Evolutionary conservation across 1,139 yeast species (phyloP).

Genomic region (Kodamaea sp.): DNA sequence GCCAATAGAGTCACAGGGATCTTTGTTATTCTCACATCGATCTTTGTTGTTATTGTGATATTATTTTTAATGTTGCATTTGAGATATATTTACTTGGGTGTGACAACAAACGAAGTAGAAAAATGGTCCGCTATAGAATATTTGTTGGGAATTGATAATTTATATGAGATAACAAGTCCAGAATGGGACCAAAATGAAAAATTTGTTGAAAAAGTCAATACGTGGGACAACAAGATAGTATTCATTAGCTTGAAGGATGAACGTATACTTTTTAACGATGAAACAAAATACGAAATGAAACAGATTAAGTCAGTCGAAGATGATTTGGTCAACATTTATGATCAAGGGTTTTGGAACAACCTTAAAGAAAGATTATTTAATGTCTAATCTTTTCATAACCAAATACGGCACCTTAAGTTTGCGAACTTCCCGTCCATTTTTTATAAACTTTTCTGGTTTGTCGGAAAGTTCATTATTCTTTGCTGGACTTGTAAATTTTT

Average conservation of each 20-base stretch:
- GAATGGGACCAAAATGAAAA: conserved; percentile 7
- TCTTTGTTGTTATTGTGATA: conserved; percentile 50
- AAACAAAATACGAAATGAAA: conserved; percentile 14
- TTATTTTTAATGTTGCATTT: conserved; percentile 63
- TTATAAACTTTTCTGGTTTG: not conserved
- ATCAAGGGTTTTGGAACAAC: conserved; percentile 56
- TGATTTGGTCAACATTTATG: conserved; percentile 64
- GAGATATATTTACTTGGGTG: conserved; percentile 66
- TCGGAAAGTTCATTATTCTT: not conserved
- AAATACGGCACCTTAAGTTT: conserved; percentile 7
- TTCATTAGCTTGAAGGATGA: conserved; percentile 31
- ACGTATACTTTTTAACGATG: conserved; percentile 15
- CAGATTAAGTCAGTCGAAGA: conserved; percentile 34
- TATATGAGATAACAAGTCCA: conserved; percentile 17
- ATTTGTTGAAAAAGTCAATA: conserved; percentile 20
- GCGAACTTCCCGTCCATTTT: not conserved
- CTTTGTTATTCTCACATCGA: conserved; percentile 48
- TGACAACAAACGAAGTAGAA: conserved; percentile 83
- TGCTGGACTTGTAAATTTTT: conserved; percentile 6
- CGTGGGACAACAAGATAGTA: conserved; percentile 14
- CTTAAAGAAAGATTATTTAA: conserved; percentile 27
- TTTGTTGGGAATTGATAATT: conserved; percentile 41
- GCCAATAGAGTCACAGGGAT: conserved; percentile 48
- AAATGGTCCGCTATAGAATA: conserved; percentile 80
- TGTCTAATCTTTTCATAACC: conserved; percentile 6